Percentiles rank a stretch among this genome's conserved stretches.
Evolutionary conservation across 441 rosid genomes (phyloP).

Genomic region (Macaranga tanarius): DNA sequence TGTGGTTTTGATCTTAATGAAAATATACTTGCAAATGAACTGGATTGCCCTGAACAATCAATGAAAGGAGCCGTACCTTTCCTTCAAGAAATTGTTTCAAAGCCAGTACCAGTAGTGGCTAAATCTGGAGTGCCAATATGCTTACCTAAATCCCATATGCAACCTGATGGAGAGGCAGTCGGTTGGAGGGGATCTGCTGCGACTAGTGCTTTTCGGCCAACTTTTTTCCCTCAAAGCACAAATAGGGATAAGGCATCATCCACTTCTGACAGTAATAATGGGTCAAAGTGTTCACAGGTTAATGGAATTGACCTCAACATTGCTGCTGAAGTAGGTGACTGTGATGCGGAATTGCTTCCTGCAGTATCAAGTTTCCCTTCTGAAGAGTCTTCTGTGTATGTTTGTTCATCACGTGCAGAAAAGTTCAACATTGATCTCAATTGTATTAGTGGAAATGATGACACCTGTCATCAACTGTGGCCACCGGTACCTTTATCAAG

Average conservation of each 20-base stretch:
- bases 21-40: no score
- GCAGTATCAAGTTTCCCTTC: constrained; percentile 7
- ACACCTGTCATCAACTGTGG: neutral
- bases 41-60: no score
- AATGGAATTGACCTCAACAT: constrained; percentile 5
- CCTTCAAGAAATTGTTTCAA: neutral
- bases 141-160: constrained; percentile 3
- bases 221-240: constrained; percentile 4
- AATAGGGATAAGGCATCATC: neutral
- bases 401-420: neutral
- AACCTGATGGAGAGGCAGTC: constrained; percentile 4
- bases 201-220: constrained; percentile 16
- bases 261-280: no score
- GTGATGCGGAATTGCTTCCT: neutral
- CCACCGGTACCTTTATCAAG: constrained; percentile 5
- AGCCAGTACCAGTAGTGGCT: constrained; percentile 17
- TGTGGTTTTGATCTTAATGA: no score
- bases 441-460: constrained; percentile 6
- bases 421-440: constrained; percentile 16
- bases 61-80: no score
- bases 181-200: constrained; percentile 21
- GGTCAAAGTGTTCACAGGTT: neutral
- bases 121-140: constrained; percentile 11
- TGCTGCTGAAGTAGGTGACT: constrained; percentile 14
- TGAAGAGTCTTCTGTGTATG: neutral